Conservation (phyloP, 2,329 filamentous ascomycete genomes). For the Myotisia sp. region DNA sequence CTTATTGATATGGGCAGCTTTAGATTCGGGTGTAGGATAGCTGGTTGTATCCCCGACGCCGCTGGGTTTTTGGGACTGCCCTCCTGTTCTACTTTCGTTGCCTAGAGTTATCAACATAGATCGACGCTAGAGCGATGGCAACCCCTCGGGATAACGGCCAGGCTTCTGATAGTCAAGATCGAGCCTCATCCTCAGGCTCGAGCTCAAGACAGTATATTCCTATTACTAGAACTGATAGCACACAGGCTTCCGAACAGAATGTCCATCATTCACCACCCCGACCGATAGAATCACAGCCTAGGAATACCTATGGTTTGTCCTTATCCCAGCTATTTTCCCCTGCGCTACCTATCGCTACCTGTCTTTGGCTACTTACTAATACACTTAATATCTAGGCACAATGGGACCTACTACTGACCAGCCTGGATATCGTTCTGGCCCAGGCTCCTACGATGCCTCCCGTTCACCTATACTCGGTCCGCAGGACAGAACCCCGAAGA, state of each 20-base stretch:
- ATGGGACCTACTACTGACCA: no score
- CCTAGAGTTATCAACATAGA: not conserved
- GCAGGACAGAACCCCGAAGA: slow-evolving; percentile 41
- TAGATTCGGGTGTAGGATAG: not conserved
- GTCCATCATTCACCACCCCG: no score
- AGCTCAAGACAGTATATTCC: slow-evolving; percentile 5
- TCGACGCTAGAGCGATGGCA: slow-evolving; percentile 9
- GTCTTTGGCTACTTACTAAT: not conserved
- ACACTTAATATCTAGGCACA: not conserved
- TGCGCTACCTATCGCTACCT: not conserved
- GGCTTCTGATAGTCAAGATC: slow-evolving; percentile 4
- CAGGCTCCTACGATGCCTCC: slow-evolving; percentile 17
- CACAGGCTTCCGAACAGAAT: not conserved
- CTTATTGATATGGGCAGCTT: not conserved
- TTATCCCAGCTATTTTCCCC: not conserved
- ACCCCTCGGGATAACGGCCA: slow-evolving; percentile 5
- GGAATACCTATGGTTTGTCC: slow-evolving; percentile 5
- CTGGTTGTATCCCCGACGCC: not conserved
- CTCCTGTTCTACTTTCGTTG: not conserved
- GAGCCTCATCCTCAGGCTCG: slow-evolving; percentile 6
- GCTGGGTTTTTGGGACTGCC: not conserved
- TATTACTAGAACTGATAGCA: slow-evolving; percentile 4
- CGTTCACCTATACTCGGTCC: slow-evolving; percentile 33
- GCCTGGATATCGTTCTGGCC: not conserved
- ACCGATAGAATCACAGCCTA: not conserved